phyloP scores from a whole-genome alignment of 2,329 filamentous ascomycete genomes.

The Talaromyces islandicus region DNA sequence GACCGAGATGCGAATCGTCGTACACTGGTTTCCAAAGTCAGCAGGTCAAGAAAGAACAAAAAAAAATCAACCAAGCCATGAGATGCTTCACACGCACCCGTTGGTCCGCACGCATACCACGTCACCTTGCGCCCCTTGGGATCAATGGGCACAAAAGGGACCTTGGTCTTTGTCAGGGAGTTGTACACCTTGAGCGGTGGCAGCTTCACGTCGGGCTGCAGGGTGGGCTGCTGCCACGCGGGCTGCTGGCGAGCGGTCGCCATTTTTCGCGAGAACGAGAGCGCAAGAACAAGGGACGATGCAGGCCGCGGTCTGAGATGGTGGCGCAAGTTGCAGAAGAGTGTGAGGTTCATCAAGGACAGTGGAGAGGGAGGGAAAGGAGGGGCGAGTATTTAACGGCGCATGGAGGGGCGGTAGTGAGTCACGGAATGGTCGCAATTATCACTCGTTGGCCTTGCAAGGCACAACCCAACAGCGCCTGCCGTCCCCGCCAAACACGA shows the following conservation, averaged over 20 bases:
- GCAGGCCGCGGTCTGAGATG: constrained; percentile 2
- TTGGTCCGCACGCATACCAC: constrained; percentile 89
- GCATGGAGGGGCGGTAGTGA: not conserved
- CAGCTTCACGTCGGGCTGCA: constrained; percentile 27
- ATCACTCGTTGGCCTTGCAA: no score
- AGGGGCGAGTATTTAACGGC: not conserved
- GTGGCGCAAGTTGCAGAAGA: not conserved
- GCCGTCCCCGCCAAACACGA: not conserved
- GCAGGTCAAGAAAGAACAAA: constrained; percentile 37
- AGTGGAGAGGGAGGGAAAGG: not conserved
- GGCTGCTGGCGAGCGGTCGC: constrained; percentile 32
- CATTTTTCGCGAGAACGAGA: constrained; percentile 13
- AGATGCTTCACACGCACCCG: constrained; percentile 34
- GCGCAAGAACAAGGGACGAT: not conserved
- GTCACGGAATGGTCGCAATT: no score
- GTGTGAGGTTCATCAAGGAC: not conserved
- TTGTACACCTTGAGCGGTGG: constrained; percentile 71
- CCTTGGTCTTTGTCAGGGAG: constrained; percentile 68
- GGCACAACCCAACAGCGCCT: no score
- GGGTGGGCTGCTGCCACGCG: constrained; percentile 37
- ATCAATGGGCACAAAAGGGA: constrained; percentile 68
- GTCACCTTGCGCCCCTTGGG: constrained; percentile 61
- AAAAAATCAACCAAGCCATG: not conserved
- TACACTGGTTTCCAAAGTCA: constrained; percentile 41
- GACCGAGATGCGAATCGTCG: constrained; percentile 74